A percentile compares a stretch with the other conserved stretches of the same genome.
These are phyloP conservation scores for Gossypium gossypioides DNA, from an alignment of 441 rosid species.

Conservation along the genomic window DNA sequence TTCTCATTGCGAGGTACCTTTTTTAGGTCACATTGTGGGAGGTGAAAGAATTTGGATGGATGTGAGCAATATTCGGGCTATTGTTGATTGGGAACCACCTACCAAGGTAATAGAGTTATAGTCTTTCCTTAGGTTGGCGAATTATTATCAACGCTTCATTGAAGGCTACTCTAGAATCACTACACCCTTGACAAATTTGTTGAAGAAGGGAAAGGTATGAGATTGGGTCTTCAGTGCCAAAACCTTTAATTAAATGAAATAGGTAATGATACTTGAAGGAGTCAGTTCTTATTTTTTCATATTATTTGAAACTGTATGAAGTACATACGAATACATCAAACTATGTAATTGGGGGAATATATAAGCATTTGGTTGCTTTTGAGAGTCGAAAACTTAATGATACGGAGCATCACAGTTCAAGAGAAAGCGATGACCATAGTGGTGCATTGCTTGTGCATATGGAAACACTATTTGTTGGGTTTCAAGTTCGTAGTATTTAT, in stretches of 20 bases:
- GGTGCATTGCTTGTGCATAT: not conserved
- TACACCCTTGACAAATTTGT: too few relatives aligned
- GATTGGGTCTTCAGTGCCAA: not conserved
- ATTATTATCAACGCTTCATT: not conserved
- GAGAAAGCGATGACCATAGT: not conserved
- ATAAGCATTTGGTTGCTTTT: not conserved
- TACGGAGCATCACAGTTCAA: not conserved
- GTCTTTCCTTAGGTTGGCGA: not conserved
- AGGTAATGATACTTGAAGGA: not conserved
- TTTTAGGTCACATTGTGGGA: not conserved
- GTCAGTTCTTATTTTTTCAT: not conserved
- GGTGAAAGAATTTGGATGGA: not conserved
- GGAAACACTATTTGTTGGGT: not conserved
- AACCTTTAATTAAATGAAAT: not conserved
- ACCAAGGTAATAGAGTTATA: too few relatives aligned
- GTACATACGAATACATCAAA: not conserved
- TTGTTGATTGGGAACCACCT: not conserved
- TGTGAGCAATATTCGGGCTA: not conserved
- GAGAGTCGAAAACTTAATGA: not conserved
- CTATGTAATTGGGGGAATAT: not conserved
- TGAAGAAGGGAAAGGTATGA: not conserved
- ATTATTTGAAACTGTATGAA: too few relatives aligned
- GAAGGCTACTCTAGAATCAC: too few relatives aligned
- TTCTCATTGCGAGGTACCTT: not conserved
- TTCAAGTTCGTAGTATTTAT: not conserved